Conservation (phyloP, 805 yeast species). For the Myxozyma neotropica region DNA sequence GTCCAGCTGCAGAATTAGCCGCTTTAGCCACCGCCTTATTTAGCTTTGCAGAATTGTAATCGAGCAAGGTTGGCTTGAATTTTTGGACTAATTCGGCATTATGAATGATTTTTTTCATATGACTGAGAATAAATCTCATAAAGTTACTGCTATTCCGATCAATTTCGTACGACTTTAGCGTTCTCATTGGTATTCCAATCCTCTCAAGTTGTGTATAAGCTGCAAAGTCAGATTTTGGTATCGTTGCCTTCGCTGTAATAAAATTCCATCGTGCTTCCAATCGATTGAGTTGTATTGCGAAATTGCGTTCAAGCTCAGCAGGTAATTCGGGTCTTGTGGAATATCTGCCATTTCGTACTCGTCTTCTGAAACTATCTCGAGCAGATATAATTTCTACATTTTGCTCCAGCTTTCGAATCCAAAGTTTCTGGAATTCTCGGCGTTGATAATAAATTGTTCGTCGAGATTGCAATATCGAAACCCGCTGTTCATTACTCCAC, state of each 20-base stretch:
- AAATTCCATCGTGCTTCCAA: neutral
- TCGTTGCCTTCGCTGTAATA: neutral
- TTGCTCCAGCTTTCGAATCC: neutral
- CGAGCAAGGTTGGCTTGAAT: neutral
- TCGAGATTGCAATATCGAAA: neutral
- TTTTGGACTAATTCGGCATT: neutral
- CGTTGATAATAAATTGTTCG: neutral
- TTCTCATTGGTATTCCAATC: neutral
- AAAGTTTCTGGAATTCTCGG: neutral
- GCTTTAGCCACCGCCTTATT: neutral
- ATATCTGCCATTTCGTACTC: neutral
- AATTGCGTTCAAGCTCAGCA: neutral
- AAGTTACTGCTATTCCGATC: neutral
- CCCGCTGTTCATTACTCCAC: neutral
- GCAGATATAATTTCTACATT: neutral
- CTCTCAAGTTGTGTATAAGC: neutral
- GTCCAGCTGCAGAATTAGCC: neutral
- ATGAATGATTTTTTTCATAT: neutral
- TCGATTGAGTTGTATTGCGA: neutral
- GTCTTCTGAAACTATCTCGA: neutral
- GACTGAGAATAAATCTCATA: neutral
- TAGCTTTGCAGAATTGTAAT: neutral
- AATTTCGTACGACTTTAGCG: neutral
- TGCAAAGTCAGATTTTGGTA: conserved; percentile 1
- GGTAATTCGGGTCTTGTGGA: neutral